Evolutionary conservation across 805 yeast species (phyloP), one percentile per base, ranked within the genome.

Genomic region (Maudiozyma serrabonitensis): DNA sequence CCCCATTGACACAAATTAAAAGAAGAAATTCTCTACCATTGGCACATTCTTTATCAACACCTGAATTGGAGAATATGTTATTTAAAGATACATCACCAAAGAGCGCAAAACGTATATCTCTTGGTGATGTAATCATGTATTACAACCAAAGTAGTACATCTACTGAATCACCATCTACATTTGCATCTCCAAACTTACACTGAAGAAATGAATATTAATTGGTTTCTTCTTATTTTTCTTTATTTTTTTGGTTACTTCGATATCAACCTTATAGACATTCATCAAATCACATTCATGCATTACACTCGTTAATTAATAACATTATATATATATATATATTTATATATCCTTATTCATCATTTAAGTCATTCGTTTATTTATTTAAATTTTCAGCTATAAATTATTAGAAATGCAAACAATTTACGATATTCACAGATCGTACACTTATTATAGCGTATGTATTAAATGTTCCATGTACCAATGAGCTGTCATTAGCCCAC

Each of bases 121-220:
- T 63, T 3, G 69, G 62, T 50, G 69, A 64, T 45, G 56, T 64
- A 12, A 52, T 63, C 3, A 50, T 56, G 40, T 63, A 63, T 47
- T 64, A 64, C 39, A 56, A 62, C 23, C 59, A 54, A 28, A 51
- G 57, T 6, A 59, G 63, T 52, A 21, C 42, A 16, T 58, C 56
- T n/a, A 50, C 51, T 18, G 56, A 56, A 42, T 54, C 62, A 41
- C 18, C 53, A 52, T 31, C 47, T 19, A 23, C 42, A 25, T 19
- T 35, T 32, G 39, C 45, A 26, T 46, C 42, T 4, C 50, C 50
- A 43, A 34, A 46, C 21, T 39, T 46, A 46, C n/a, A n/a, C 6
- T 21, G 5, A 19, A 28, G 18, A 35, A 35, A 8, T 32, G 13
- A n/a, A 35, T 11, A n/a, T 28, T 12, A 8, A 12, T 28, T 42